phyloP scores from a whole-genome alignment of 495 filamentous ascomycete genomes.

The Aspergillus baeticus region DNA sequence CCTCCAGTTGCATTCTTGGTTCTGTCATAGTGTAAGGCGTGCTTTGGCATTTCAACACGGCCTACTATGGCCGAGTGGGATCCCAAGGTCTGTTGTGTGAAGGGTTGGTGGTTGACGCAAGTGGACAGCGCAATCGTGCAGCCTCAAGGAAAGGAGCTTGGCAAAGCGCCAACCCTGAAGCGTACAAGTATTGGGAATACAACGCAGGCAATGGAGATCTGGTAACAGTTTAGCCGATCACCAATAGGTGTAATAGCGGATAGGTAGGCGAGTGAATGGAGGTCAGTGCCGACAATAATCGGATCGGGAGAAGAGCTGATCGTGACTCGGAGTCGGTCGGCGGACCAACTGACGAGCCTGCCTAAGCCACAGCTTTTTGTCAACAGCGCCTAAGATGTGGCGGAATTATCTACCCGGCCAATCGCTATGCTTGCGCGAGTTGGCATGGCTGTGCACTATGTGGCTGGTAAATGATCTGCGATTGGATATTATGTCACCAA shows the following conservation, averaged over 20 bases:
- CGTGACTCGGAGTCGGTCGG: not conserved
- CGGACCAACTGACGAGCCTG: not conserved
- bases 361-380: conserved; percentile 2
- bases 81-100: conserved; percentile 25
- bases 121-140: conserved; percentile 23
- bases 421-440: not conserved
- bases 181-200: conserved; percentile 13
- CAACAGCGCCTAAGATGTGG: conserved; percentile 12
- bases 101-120: conserved; percentile 17
- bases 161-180: conserved; percentile 29
- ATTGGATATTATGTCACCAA: conserved; percentile 10
- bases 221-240: not conserved
- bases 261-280: not conserved
- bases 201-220: not conserved
- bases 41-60: conserved; percentile 45
- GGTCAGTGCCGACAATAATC: conserved; percentile 2
- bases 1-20: conserved; percentile 80
- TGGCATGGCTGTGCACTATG: not conserved
- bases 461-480: not conserved
- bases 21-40: conserved; percentile 63
- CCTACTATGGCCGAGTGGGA: conserved; percentile 15
- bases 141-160: conserved; percentile 34
- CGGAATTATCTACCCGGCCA: conserved; percentile 6
- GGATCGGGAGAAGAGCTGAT: not conserved
- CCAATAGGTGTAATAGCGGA: not conserved